Conservation (phyloP, 768 basidiomycete species). For the Kondoa subrosea region DNA sequence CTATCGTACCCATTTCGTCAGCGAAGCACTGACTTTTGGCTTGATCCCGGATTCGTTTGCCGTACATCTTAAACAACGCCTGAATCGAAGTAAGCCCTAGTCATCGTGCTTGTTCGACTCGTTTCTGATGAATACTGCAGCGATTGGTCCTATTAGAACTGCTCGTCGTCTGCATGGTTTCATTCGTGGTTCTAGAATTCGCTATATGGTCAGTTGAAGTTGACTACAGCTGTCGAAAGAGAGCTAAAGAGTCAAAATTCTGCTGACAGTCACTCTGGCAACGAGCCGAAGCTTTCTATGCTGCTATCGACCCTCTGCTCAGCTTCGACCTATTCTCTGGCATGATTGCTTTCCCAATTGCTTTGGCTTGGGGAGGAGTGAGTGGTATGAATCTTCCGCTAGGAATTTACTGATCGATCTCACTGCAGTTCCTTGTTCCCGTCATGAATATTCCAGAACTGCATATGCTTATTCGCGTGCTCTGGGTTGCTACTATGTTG, state of each 20-base stretch:
- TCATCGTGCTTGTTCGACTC: neutral
- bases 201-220: conserved; percentile 8
- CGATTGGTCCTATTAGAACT: conserved; percentile 11
- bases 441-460: conserved; percentile 15
- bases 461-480: conserved; percentile 9
- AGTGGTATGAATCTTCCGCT: conserved; percentile 6
- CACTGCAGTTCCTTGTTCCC: neutral
- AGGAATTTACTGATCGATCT: neutral
- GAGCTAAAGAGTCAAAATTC: neutral
- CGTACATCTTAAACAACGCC: conserved; percentile 12
- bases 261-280: conserved; percentile 7
- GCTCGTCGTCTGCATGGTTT: conserved; percentile 11
- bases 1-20: conserved; percentile 20
- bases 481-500: conserved; percentile 6
- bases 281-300: conserved; percentile 3
- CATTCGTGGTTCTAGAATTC: conserved; percentile 9
- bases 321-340: conserved; percentile 13
- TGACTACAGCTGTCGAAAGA: neutral
- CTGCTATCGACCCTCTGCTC: conserved; percentile 13
- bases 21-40: conserved; percentile 26
- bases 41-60: conserved; percentile 19
- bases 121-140: neutral
- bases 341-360: conserved; percentile 10
- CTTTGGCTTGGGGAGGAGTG: conserved; percentile 11
- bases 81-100: conserved; percentile 4